Evolutionary conservation across 2,329 filamentous ascomycete species (phyloP).

Genomic region (Fusarium staphyleae): DNA sequence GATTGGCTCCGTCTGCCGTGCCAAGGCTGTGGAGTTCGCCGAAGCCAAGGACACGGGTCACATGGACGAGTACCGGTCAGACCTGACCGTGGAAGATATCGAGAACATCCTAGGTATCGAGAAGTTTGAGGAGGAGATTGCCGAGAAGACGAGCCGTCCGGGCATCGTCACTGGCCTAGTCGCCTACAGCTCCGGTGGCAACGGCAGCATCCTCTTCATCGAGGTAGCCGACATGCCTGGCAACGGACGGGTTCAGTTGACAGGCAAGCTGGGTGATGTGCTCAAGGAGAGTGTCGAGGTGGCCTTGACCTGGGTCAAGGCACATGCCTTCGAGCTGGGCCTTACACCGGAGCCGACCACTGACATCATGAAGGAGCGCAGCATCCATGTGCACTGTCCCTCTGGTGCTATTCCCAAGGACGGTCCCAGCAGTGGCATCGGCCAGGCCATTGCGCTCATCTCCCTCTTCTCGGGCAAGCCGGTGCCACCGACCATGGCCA

Average conservation of each 20-base stretch:
- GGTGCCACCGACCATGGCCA: slow-evolving; percentile 90
- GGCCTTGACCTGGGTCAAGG: slow-evolving; percentile 95
- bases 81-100: slow-evolving; percentile 78
- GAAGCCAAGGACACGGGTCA: slow-evolving; percentile 81
- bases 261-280: slow-evolving; percentile 94
- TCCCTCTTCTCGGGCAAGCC: slow-evolving; percentile 85
- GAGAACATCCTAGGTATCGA: slow-evolving; percentile 93
- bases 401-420: slow-evolving; percentile 96
- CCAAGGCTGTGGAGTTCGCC: slow-evolving; percentile 93
- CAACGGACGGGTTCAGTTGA: slow-evolving; percentile 88
- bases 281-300: slow-evolving; percentile 98
- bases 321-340: slow-evolving; percentile 89
- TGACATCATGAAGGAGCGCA: slow-evolving; percentile 95
- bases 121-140: slow-evolving; percentile 93
- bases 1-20: slow-evolving; percentile 90
- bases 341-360: slow-evolving; percentile 80
- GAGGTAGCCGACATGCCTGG: slow-evolving; percentile 98
- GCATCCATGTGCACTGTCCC: slow-evolving; percentile 95
- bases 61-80: slow-evolving; percentile 73
- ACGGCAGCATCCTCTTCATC: slow-evolving; percentile 97
- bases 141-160: slow-evolving; percentile 81
- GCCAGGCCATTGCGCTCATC: slow-evolving; percentile 92
- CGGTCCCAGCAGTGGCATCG: slow-evolving; percentile 84
- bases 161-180: slow-evolving; percentile 96
- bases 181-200: slow-evolving; percentile 89